phyloP scores from a whole-genome alignment of 306 rosid genomes.

The Ammopiptanthus mongolicus region DNA sequence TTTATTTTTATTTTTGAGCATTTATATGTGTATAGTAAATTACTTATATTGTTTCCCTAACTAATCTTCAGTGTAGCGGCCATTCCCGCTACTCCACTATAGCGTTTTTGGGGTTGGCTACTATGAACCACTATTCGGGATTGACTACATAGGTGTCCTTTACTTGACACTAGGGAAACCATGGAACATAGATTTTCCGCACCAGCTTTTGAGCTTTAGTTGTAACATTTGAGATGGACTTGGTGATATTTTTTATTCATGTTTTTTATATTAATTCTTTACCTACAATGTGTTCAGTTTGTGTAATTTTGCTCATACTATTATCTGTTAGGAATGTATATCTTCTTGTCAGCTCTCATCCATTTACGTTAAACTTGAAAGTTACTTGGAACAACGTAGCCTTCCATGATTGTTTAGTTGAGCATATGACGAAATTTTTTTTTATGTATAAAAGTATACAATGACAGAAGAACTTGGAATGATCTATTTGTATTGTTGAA shows the following conservation, averaged over 20 bases:
- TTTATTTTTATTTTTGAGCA: no score
- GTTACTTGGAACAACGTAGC: not conserved
- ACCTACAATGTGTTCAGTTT: not conserved
- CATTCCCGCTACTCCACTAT: no score
- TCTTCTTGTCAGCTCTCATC: conserved; percentile 5
- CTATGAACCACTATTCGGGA: no score
- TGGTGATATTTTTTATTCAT: not conserved
- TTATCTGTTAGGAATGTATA: not conserved
- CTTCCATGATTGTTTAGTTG: not conserved
- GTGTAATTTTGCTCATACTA: not conserved
- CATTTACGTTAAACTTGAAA: not conserved
- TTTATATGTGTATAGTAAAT: no score
- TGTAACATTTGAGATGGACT: not conserved
- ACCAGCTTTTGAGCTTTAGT: not conserved
- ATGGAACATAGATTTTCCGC: not conserved
- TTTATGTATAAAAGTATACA: not conserved
- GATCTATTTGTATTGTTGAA: not conserved
- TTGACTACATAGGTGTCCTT: not conserved
- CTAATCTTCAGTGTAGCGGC: no score
- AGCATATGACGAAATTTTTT: not conserved
- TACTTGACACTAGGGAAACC: not conserved
- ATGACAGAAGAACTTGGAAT: not conserved
- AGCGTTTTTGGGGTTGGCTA: no score
- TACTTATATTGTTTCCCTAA: no score
- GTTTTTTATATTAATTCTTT: not conserved